Evolutionary conservation across 176 grass and related monocot species (phyloP).

Genomic region (Bolboschoenus planiculmis): DNA sequence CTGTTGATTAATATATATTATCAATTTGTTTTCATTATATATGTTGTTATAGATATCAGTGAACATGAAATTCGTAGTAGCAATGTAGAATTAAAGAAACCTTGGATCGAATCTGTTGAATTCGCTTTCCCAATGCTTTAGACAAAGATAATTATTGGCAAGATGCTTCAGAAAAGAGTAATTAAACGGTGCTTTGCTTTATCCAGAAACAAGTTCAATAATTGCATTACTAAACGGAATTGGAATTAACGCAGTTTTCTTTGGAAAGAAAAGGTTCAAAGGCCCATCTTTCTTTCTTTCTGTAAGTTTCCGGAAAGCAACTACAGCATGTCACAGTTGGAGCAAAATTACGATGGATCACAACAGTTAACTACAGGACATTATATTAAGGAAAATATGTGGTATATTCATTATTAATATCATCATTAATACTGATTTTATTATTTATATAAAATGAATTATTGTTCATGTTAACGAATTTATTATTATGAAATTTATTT

Average conservation of each 20-base stretch:
- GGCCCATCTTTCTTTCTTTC: neutral
- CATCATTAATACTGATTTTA: too few relatives aligned
- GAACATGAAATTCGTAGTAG: too few relatives aligned
- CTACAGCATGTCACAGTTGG: neutral
- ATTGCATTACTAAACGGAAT: neutral
- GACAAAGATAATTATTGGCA: neutral
- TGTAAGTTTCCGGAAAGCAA: neutral
- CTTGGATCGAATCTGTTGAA: neutral
- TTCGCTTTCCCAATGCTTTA: neutral
- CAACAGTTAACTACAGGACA: neutral
- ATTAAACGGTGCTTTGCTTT: neutral
- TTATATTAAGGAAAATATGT: neutral
- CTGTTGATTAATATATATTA: too few relatives aligned
- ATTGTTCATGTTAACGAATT: too few relatives aligned
- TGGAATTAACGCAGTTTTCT: neutral
- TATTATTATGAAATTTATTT: too few relatives aligned
- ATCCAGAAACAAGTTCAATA: neutral
- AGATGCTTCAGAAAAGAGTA: neutral
- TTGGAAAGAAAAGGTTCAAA: neutral
- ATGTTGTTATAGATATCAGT: too few relatives aligned
- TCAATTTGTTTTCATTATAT: too few relatives aligned
- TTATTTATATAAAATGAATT: too few relatives aligned
- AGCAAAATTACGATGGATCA: neutral
- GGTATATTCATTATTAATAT: too few relatives aligned
- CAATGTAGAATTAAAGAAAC: neutral